Percentiles rank a stretch among this genome's conserved stretches.
These are phyloP conservation scores for Russula griseocarnosa DNA, from an alignment of 768 basidiomycete genomes.

Conservation along the genomic window DNA sequence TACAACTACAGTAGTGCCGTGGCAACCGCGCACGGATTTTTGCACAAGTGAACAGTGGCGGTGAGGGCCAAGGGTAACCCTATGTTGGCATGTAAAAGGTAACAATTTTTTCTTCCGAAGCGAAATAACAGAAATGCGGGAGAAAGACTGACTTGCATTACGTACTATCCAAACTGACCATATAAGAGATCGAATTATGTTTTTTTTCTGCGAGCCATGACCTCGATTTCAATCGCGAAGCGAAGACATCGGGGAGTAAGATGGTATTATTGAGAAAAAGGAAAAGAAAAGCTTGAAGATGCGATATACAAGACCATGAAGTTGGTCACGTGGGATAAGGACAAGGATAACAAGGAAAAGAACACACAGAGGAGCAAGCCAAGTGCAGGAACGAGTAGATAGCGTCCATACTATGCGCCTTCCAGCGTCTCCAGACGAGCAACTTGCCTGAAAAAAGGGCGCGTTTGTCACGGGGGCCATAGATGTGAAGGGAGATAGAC, in stretches of 20 bases:
- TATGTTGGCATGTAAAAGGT: too few relatives aligned
- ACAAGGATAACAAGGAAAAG: background rate
- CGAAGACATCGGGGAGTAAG: background rate
- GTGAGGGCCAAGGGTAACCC: too few relatives aligned
- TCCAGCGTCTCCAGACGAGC: constrained; percentile 28
- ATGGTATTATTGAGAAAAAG: background rate
- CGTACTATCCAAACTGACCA: too few relatives aligned
- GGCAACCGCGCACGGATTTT: too few relatives aligned
- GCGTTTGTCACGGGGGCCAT: background rate
- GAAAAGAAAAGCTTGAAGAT: background rate
- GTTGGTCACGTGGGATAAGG: constrained; percentile 1
- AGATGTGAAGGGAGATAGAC: constrained; percentile 30
- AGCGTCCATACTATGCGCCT: constrained; percentile 1
- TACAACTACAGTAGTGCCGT: too few relatives aligned
- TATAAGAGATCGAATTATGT: too few relatives aligned
- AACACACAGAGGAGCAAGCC: background rate
- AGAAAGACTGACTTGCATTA: too few relatives aligned
- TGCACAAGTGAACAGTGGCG: too few relatives aligned
- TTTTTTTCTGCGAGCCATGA: background rate
- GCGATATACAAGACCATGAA: constrained; percentile 11
- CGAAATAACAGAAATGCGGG: too few relatives aligned
- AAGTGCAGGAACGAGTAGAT: too few relatives aligned
- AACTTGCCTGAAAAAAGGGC: constrained; percentile 20
- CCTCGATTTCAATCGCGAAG: background rate
- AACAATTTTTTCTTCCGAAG: too few relatives aligned